Evolutionary conservation across 1,284 basidiomycete species (phyloP), one percentile per base, ranked within the genome.

Genomic region (Sporisorium reilianum): DNA sequence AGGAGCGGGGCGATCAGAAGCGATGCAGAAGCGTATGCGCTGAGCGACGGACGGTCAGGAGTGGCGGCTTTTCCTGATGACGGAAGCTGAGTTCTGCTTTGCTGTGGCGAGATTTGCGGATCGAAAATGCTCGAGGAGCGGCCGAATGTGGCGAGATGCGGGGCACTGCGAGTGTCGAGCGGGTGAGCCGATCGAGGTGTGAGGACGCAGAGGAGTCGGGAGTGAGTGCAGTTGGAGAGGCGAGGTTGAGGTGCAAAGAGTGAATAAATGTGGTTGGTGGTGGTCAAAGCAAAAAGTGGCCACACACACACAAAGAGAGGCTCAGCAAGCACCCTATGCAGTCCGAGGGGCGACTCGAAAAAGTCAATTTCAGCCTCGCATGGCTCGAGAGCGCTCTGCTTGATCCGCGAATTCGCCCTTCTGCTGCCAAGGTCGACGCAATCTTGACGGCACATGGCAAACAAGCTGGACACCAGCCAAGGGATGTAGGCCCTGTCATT

Each of bases 311-410:
- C 9, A n/a, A 26, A 46, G 26, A 45, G 23, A 7, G 8, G 26
- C 46, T 30, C 46, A 30, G 46, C 46, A 48, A 22, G 46, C 46
- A 48, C 26, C 26, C 26, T 48, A 20, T 46, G 46, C 46, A 48
- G 28, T 14, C 46, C 46, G 46, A 23, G n/a, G 38, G 7, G 38
- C 18, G 26, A 28, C 45, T 46, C 26, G 26, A n/a, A 46, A 25
- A 28, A 28, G 45, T 30, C 26, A 30, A 46, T 46, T 30, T 30
- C 26, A 46, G 36, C 36, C 45, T 30, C 11, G 28, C 46, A 48
- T 48, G 46, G 46, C 46, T 30, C 25, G 46, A 48, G 46, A 48
- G 18, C 44, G 25, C 26, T n/a, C 18, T 25, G 25, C 44, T 44
- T 44, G 22, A 20, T 11, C 8, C 9, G 18, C n/a, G 25, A n/a